Evolutionary conservation across 768 basidiomycete genomes (phyloP).

Genomic region (Russula griseocarnosa): DNA sequence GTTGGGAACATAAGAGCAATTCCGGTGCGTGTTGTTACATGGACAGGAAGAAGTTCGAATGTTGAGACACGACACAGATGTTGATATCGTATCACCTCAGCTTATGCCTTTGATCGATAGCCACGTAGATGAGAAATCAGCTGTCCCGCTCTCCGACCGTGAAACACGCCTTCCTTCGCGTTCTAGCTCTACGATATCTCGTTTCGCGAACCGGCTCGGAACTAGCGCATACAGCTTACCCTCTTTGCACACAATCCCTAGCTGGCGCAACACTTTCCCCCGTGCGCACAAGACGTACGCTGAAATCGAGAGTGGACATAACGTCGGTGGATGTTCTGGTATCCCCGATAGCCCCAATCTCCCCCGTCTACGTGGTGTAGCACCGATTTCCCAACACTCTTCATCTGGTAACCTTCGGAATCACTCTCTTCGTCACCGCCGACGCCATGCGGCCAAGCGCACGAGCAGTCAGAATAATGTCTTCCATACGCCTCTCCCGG

Average conservation of each 20-base stretch:
- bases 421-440: background rate
- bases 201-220: conserved; percentile 7
- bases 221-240: conserved; percentile 4
- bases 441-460: background rate
- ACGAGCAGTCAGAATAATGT: background rate
- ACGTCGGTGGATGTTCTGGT: background rate
- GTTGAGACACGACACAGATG: background rate
- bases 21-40: conserved; percentile 3
- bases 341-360: background rate
- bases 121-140: background rate
- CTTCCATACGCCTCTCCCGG: background rate
- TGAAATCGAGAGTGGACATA: conserved; percentile 1
- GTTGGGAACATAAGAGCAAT: background rate
- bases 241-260: conserved; percentile 10
- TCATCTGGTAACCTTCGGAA: background rate
- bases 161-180: background rate
- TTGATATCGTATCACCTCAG: background rate
- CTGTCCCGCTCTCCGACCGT: background rate
- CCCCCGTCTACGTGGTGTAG: background rate
- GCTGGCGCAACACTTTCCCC: conserved; percentile 11
- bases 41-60: background rate
- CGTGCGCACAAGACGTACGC: background rate
- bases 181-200: conserved; percentile 4
- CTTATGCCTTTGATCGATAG: background rate
- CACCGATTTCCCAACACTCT: background rate